These are phyloP conservation scores for Neckera pumila DNA, from an alignment of 225 moss, liverwort and hornwort species.

Conservation along the genomic window DNA sequence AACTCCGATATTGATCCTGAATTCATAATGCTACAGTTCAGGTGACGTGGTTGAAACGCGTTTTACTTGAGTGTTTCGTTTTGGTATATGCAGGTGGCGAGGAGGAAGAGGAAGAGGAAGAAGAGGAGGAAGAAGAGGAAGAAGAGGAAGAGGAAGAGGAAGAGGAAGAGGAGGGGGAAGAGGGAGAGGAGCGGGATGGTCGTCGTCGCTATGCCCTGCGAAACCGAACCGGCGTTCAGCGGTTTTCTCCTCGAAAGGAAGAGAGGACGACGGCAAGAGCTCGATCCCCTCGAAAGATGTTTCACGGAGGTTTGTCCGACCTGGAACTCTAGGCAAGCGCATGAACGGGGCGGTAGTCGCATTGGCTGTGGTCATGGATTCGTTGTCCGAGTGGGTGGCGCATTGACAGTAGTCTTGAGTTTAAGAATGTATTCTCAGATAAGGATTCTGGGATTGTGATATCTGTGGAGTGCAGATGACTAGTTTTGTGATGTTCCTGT, in stretches of 20 bases:
- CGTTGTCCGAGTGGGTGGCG: not conserved
- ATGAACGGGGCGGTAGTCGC: not conserved
- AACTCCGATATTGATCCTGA: not conserved
- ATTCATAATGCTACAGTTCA: not conserved
- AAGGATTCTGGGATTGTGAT: not conserved
- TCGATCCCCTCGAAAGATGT: constrained; percentile 64
- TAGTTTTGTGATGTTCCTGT: not conserved
- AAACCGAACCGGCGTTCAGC: constrained; percentile 70
- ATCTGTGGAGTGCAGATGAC: not conserved
- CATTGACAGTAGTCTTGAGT: not conserved
- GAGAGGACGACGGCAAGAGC: constrained; percentile 60
- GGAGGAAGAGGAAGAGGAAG: constrained; percentile 38
- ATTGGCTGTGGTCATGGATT: not conserved
- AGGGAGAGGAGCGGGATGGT: constrained; percentile 55
- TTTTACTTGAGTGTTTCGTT: not conserved
- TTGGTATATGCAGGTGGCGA: constrained; percentile 20
- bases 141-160: constrained; percentile 34
- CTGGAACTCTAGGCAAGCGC: not conserved
- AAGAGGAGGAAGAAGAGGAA: constrained; percentile 26
- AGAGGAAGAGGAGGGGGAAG: constrained; percentile 48
- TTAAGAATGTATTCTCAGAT: not conserved
- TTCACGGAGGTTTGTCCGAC: constrained; percentile 32
- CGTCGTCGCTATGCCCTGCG: constrained; percentile 75
- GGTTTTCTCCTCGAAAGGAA: constrained; percentile 74
- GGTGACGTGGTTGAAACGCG: not conserved